Conservation (phyloP, 352 stramenopile genomes). For the Nannochloropsis limnetica region DNA sequence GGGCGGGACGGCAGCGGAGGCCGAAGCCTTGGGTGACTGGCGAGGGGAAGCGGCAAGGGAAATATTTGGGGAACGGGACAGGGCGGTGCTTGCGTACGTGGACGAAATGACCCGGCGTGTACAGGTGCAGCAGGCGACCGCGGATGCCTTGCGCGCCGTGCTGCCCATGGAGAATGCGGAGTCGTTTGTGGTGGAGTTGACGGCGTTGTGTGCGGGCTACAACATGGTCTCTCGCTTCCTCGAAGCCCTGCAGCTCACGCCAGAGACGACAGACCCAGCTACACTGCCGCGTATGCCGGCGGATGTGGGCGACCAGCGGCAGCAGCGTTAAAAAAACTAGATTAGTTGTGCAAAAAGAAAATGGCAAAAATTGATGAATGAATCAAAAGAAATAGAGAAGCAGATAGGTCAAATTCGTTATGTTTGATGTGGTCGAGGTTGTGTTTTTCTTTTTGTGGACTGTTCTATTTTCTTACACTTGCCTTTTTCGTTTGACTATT, state of each 20-base stretch:
- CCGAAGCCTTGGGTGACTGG: constrained; percentile 15
- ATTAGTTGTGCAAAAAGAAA: neutral
- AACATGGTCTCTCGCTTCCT: constrained; percentile 33
- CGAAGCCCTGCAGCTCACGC: constrained; percentile 3
- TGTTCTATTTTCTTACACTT: constrained; percentile 9
- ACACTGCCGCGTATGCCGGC: neutral
- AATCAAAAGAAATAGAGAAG: neutral
- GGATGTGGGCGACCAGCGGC: neutral
- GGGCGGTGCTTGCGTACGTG: constrained; percentile 14
- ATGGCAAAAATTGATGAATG: neutral
- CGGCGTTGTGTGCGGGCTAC: constrained; percentile 1
- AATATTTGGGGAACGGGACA: neutral
- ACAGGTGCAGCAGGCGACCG: constrained; percentile 25
- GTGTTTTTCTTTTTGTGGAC: constrained; percentile 35
- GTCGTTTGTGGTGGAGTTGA: constrained; percentile 27
- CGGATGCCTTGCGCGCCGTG: neutral
- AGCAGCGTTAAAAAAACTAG: neutral
- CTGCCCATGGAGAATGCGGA: neutral
- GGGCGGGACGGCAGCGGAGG: neutral
- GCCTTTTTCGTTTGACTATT: neutral
- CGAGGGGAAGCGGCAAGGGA: neutral
- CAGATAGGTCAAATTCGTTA: neutral
- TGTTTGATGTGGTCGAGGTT: too few species aligned
- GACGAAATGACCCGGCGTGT: constrained; percentile 17
- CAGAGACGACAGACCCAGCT: neutral